These are phyloP conservation scores for Pseudocercospora musae DNA, from an alignment of 2,329 filamentous ascomycete species.

Conservation along the genomic window DNA sequence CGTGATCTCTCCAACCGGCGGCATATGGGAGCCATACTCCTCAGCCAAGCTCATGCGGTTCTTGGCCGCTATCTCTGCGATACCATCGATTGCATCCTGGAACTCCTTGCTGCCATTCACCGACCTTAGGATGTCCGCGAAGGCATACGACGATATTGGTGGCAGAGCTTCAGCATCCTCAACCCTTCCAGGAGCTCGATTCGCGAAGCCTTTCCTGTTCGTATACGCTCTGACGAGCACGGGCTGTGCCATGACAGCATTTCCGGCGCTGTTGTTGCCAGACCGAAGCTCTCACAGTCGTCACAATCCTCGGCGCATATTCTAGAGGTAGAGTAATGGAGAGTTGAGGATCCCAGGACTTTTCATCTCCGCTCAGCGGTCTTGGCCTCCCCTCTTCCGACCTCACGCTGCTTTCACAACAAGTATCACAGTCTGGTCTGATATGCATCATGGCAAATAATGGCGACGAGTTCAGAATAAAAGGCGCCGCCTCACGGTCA, in stretches of 20 bases:
- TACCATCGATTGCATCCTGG: slow-evolving; percentile 56
- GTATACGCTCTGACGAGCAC: slow-evolving; percentile 40
- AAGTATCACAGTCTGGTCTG: not conserved
- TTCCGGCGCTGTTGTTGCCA: not conserved
- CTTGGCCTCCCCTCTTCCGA: slow-evolving; percentile 7
- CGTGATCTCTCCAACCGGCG: slow-evolving; percentile 57
- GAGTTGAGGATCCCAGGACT: slow-evolving; percentile 1
- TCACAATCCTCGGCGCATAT: not conserved
- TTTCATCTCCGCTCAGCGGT: not conserved
- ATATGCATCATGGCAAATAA: slow-evolving; percentile 27
- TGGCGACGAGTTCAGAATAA: slow-evolving; percentile 23
- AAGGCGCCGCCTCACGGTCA: slow-evolving; percentile 20
- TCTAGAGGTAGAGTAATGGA: too few species aligned
- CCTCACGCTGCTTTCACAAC: slow-evolving; percentile 10
- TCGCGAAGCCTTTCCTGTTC: slow-evolving; percentile 13
- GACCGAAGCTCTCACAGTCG: not conserved
- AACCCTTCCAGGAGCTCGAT: slow-evolving; percentile 7
- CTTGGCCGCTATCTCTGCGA: slow-evolving; percentile 61
- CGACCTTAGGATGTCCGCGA: slow-evolving; percentile 34
- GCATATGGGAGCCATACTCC: slow-evolving; percentile 61
- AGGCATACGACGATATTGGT: slow-evolving; percentile 33
- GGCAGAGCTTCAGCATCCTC: slow-evolving; percentile 26
- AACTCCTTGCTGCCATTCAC: slow-evolving; percentile 52
- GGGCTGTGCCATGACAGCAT: slow-evolving; percentile 40
- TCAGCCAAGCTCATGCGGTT: slow-evolving; percentile 60